Base-by-base conservation (phyloP, 2,329 filamentous ascomycete genomes). In the Macrophomina pseudophaseolina region DNA sequence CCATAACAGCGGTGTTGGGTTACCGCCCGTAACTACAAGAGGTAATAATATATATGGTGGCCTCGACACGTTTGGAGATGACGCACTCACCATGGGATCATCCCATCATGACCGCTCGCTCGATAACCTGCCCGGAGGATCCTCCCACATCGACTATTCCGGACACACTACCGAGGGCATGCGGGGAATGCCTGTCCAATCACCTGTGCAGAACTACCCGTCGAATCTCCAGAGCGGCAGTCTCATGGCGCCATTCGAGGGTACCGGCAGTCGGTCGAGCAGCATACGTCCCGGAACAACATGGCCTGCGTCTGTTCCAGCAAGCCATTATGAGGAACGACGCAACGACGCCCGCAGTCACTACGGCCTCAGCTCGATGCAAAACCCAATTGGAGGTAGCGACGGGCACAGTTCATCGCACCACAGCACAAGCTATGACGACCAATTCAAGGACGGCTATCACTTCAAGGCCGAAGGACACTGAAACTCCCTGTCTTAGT, bases 401-500 rank as follows among this genome's bases (percentile, higher is more conserved):
- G 54, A 59, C 9, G 54, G 54, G 7, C 40, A 59, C 40, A 18
- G 38, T 14, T 59, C 54, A 11, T 32, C 54, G 14, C 40, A 59
- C 16, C 54, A 46, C 38, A 33, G 40, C 28, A 32, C 54, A 32
- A 23, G 54, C 16, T 59, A 32, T 28, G 54, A 59, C 28, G 54
- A 59, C 32, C 54, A 59, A 40, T 59, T 32, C 54, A 59, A 59
- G 23, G 54, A 59, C 11, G 54, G 40, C 28, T 40, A 59, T 28
- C 54, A 59, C 42, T 59, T 46, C 9, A 59, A 59, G 54, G 18
- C 54, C 38, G 54, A 59, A 40, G 54, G 54, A 46, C 40, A 33
- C n/a, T 59, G 38, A 44, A n/a, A 44, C n/a, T 23, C n/a, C n/a
- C 6, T 12, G n/a, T 18, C 7, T 14, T 7, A 8, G 18, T 30